Evolutionary conservation across 1,139 yeast species (phyloP), one percentile per base, ranked within the genome.

Genomic region (Lodderomyces pseudojiufengensis): DNA sequence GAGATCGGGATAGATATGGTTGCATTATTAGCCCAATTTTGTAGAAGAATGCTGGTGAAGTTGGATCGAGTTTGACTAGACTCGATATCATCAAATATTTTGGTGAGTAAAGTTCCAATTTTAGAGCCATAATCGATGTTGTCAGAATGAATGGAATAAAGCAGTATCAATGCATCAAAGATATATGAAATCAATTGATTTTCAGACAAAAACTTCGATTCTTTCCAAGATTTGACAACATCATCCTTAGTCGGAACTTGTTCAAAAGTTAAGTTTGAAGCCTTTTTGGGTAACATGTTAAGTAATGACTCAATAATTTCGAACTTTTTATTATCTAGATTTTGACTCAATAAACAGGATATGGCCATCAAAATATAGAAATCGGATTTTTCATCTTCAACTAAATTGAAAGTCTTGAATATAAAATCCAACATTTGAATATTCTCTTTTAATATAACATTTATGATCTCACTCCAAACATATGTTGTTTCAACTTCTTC

Each of bases 361-460:
- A 87, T 55, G 2, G 84, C 72, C 36, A 86, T 59, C 0, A 97
- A 97, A 4, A 84, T 63, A 52, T 90, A 96, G 11, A 72, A 68
- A 0, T 76, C 65, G n/a, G 80, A 60, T 83, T 86, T 85, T 45
- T 87, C 97, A 46, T 87, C 96, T 46, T 90, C 97, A 33, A 73
- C 76, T 12, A 88, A 78, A 46, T 85, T 78, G 57, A 86, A 90
- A 30, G 74, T 72, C 14, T 67, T 65, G 20, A 88, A 46, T 14
- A 86, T 69, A 52, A 81, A 87, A 7, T 64, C 59, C 5, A 42
- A 38, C 3, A 36, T 45, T 10, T 41, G 41, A 12, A 27, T 27
- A 4, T 34, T 31, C 5, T 39, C 30, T 3, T 34, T 38, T n/a
- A 37, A 29, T 5, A 53, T 39, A 5, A 59, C 41, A 12, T 40